Evolutionary conservation across 441 rosid species (phyloP).

Genomic region (Brassica hybrid): DNA sequence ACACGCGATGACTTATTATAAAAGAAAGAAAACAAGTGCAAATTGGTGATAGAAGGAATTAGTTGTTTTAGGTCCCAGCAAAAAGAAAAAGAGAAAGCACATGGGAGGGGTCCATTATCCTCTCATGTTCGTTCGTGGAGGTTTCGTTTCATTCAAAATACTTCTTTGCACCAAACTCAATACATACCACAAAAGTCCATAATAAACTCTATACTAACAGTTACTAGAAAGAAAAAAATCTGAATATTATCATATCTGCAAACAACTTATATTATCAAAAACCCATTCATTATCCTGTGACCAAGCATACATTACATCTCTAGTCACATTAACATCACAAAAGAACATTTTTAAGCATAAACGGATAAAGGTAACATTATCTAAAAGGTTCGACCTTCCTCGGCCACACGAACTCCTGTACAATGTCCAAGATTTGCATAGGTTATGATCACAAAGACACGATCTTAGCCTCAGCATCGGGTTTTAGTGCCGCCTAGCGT

Average conservation of each 20-base stretch:
- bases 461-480: constrained; percentile 30
- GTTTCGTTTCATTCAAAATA: constrained; percentile 33
- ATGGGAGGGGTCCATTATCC: constrained; percentile 40
- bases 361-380: constrained; percentile 29
- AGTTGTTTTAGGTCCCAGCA: constrained; percentile 35
- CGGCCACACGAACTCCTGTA: constrained; percentile 21
- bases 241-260: not conserved
- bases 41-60: constrained; percentile 24
- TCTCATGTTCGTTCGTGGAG: constrained; percentile 25
- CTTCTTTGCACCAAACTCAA: constrained; percentile 25
- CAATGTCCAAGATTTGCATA: constrained; percentile 23
- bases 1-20: constrained; percentile 15
- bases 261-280: constrained; percentile 1
- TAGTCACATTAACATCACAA: constrained; percentile 12
- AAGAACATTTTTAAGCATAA: constrained; percentile 16
- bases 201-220: constrained; percentile 17
- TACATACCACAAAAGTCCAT: constrained; percentile 5
- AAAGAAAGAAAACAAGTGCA: constrained; percentile 7
- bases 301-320: constrained; percentile 23
- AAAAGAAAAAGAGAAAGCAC: constrained; percentile 16
- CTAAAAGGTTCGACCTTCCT: constrained; percentile 25
- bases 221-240: not conserved
- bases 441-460: constrained; percentile 23
- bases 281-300: constrained; percentile 34
- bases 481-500: constrained; percentile 49